Conservation (phyloP, 306 rosid species). For the Prunus armeniaca region DNA sequence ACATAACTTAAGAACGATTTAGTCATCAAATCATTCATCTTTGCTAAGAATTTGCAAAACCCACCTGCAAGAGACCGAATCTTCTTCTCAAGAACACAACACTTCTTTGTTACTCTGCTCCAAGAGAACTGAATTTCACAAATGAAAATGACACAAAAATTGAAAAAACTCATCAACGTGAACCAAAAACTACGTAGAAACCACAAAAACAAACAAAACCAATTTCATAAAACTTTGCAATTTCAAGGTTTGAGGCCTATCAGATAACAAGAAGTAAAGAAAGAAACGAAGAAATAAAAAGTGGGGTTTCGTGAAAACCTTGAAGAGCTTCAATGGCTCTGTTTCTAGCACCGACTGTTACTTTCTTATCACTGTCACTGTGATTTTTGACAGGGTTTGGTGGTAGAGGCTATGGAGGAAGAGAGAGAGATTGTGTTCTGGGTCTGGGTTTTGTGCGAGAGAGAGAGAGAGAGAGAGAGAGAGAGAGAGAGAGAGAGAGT, state of each 20-base stretch:
- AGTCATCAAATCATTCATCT: slow-evolving; percentile 95
- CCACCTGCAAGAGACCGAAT: slow-evolving; percentile 34
- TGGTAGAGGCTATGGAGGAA: no score
- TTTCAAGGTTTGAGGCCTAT: neutral
- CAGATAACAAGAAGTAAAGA: neutral
- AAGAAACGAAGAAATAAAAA: neutral
- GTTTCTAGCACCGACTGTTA: neutral
- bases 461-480: no score
- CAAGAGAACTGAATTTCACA: no score
- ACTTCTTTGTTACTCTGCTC: no score
- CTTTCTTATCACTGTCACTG: slow-evolving; percentile 4
- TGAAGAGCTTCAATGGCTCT: slow-evolving; percentile 8
- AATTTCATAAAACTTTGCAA: neutral
- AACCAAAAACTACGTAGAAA: neutral
- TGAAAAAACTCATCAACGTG: no score
- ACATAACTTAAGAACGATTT: slow-evolving; percentile 88
- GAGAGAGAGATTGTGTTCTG: no score
- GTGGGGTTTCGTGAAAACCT: slow-evolving; percentile 13
- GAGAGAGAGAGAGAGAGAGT: no score
- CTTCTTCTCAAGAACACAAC: no score
- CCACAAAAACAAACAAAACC: neutral
- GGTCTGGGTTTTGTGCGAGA: no score
- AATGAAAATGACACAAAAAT: no score
- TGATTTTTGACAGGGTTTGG: neutral
- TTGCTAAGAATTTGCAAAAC: slow-evolving; percentile 38